Evolutionary conservation across 257 asterid species (phyloP).

Genomic region (Jaltomata sinuosa): DNA sequence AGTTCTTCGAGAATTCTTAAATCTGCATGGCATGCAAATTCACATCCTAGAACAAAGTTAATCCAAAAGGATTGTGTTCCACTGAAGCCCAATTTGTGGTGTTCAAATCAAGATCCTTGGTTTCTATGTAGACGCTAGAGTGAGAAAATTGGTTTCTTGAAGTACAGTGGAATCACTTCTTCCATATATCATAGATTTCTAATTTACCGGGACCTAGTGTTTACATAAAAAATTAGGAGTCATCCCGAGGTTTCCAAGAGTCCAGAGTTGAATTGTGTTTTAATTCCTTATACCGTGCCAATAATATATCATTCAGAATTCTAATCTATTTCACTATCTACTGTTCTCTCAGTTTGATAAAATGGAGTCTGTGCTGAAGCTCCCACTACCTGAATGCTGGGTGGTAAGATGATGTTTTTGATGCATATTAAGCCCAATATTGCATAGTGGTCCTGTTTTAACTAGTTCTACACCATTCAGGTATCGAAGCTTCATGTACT

Average conservation of each 20-base stretch:
- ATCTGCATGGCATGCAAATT: neutral
- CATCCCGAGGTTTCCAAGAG: neutral
- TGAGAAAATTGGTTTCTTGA: neutral
- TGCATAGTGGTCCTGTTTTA: neutral
- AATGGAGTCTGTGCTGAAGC: slow-evolving; percentile 43
- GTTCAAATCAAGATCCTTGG: neutral
- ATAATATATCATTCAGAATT: neutral
- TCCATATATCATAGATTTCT: neutral
- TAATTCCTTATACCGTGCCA: neutral
- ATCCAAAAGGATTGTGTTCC: neutral
- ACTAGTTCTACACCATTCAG: slow-evolving; percentile 25
- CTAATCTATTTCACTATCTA: neutral
- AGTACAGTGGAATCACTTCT: neutral
- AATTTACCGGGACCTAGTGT: neutral
- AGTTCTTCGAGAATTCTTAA: neutral
- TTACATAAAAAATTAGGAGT: neutral
- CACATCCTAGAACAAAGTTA: neutral
- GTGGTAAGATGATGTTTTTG: slow-evolving; percentile 52
- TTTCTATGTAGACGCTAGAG: neutral
- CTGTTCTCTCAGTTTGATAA: slow-evolving; percentile 57
- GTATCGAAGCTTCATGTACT: slow-evolving; percentile 86
- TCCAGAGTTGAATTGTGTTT: neutral
- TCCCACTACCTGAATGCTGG: slow-evolving; percentile 97
- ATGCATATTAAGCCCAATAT: neutral
- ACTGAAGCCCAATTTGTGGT: neutral